Conservation (phyloP, 805 yeast species). For the Jamesozyma rosinii region DNA sequence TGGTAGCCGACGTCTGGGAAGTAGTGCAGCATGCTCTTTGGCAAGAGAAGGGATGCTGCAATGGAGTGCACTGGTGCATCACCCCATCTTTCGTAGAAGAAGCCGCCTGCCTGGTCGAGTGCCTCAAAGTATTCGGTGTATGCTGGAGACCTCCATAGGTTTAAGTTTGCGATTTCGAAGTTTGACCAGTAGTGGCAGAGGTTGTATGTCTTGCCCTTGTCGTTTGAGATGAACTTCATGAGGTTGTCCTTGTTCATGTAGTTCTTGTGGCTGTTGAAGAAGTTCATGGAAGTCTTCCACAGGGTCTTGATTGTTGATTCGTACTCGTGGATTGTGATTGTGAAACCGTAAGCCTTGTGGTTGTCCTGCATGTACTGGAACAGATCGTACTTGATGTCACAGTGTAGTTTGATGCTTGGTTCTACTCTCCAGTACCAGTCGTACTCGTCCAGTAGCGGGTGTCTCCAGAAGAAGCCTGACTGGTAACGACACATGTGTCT, state of each 20-base stretch:
- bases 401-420: constrained; percentile 64
- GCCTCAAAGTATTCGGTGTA: constrained; percentile 51
- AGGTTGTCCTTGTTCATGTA: constrained; percentile 35
- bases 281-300: constrained; percentile 65
- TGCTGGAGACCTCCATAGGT: constrained; percentile 49
- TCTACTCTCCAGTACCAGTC: constrained; percentile 93
- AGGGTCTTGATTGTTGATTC: constrained; percentile 62
- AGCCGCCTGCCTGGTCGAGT: constrained; percentile 63
- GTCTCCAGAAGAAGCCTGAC: constrained; percentile 75
- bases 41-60: constrained; percentile 65
- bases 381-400: constrained; percentile 72
- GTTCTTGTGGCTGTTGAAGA: constrained; percentile 50
- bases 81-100: constrained; percentile 84
- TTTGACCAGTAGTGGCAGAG: constrained; percentile 78
- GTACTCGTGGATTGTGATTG: constrained; percentile 37
- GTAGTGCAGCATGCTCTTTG: constrained; percentile 56
- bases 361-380: constrained; percentile 75
- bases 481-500: constrained; percentile 88
- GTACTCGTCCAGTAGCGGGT: constrained; percentile 54
- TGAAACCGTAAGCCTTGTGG: constrained; percentile 64
- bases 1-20: constrained; percentile 73
- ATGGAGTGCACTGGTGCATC: constrained; percentile 84
- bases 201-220: constrained; percentile 55
- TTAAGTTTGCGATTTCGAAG: constrained; percentile 64
- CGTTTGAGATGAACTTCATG: constrained; percentile 52